phyloP scores from a whole-genome alignment of 164 flowering plant genomes.

The Annona cherimola region DNA sequence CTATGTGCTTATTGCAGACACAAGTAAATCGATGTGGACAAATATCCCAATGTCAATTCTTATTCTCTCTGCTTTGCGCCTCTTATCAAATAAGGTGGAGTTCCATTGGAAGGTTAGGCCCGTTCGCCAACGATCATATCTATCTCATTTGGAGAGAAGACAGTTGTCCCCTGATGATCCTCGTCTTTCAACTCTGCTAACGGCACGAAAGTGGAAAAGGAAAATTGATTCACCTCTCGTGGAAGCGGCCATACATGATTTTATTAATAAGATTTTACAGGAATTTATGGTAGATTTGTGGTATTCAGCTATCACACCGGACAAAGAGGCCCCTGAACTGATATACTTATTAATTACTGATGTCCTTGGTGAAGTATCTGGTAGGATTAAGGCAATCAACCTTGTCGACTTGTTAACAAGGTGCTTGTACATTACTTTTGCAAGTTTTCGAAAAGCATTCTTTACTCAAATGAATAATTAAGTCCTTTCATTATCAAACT shows the following conservation, averaged over 20 bases:
- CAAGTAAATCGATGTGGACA: constrained; percentile 94
- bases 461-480: constrained; percentile 5
- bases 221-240: constrained; percentile 85
- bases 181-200: constrained; percentile 45
- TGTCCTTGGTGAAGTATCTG: constrained; percentile 76
- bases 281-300: constrained; percentile 89
- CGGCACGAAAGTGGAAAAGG: constrained; percentile 62
- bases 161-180: constrained; percentile 76
- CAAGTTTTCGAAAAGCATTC: constrained; percentile 21
- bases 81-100: constrained; percentile 65
- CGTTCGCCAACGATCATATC: constrained; percentile 35
- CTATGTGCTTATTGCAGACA: constrained; percentile 36
- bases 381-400: constrained; percentile 78
- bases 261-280: constrained; percentile 58
- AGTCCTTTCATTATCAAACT: constrained; percentile 7
- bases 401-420: constrained; percentile 91
- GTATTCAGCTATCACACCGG: constrained; percentile 88
- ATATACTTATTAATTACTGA: constrained; percentile 62
- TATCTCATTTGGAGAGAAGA: constrained; percentile 73
- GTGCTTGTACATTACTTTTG: constrained; percentile 39
- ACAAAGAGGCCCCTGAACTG: constrained; percentile 77
- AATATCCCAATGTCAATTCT: constrained; percentile 79
- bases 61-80: constrained; percentile 47
- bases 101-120: constrained; percentile 54
- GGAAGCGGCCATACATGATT: constrained; percentile 75